These are phyloP conservation scores for Sclerotinia sclerotiorum DNA, from an alignment of 2,329 filamentous ascomycete genomes.

Conservation along the genomic window DNA sequence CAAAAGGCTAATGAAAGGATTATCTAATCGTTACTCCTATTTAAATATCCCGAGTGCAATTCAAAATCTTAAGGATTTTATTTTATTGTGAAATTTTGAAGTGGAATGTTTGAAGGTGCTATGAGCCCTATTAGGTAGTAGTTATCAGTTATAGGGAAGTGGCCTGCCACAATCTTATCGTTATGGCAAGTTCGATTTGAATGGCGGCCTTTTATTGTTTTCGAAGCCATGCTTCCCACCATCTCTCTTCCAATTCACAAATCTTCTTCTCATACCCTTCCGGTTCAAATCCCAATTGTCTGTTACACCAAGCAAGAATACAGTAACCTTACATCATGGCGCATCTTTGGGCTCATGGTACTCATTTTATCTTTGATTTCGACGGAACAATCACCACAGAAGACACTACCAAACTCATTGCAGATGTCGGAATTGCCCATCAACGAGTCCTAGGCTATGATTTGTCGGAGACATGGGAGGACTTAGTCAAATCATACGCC, in stretches of 20 bases:
- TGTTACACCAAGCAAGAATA: neutral
- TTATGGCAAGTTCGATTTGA: neutral
- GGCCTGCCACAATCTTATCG: neutral
- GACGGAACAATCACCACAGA: constrained; percentile 39
- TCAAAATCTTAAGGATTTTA: neutral
- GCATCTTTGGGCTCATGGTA: neutral
- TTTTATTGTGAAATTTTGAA: too few species aligned
- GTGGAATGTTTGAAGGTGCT: neutral
- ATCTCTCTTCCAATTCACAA: neutral
- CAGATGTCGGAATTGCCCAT: constrained; percentile 25
- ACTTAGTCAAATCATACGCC: neutral
- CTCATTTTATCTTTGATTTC: constrained; percentile 38
- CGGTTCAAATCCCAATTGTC: neutral
- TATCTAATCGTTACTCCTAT: too few species aligned
- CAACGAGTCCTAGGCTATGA: constrained; percentile 25
- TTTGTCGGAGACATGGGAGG: constrained; percentile 20
- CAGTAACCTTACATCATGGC: neutral
- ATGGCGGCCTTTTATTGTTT: neutral
- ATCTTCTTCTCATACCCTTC: neutral
- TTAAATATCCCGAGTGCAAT: too few species aligned
- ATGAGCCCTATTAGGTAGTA: neutral
- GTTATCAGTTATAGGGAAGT: neutral
- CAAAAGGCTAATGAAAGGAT: too few species aligned
- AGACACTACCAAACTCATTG: constrained; percentile 36
- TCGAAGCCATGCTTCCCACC: neutral